phyloP scores from a whole-genome alignment of 257 asterid genomes.

The Knoxia roxburghii region DNA sequence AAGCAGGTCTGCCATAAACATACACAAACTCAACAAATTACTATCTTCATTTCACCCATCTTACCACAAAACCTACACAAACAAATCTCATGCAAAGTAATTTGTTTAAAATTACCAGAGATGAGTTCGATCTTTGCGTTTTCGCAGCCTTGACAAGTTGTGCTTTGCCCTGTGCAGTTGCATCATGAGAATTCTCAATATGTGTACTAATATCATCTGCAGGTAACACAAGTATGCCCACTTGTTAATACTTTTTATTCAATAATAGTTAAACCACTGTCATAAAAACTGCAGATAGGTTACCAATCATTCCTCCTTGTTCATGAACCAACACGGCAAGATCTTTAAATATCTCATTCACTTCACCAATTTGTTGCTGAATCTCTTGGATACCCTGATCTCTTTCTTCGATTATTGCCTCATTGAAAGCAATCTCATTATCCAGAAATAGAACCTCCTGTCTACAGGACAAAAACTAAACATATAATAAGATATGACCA shows the following conservation, averaged over 20 bases:
- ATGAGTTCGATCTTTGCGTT: conserved; percentile 83
- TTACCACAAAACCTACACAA: too few relatives aligned
- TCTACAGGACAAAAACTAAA: conserved; percentile 39
- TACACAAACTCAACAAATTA: not conserved
- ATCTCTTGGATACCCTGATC: conserved; percentile 93
- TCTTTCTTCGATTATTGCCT: conserved; percentile 92
- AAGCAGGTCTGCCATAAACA: conserved; percentile 71
- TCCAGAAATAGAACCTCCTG: conserved; percentile 78
- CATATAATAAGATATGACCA: too few relatives aligned
- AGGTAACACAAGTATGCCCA: not conserved
- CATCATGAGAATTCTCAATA: conserved; percentile 72
- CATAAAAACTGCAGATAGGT: conserved; percentile 8
- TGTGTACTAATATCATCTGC: conserved; percentile 84
- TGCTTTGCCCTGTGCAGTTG: conserved; percentile 77
- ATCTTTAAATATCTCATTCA: conserved; percentile 91
- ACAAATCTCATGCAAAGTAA: too few relatives aligned
- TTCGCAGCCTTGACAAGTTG: conserved; percentile 88
- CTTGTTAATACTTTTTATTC: conserved; percentile 5
- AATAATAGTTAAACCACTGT: too few relatives aligned
- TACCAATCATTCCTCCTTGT: conserved; percentile 94
- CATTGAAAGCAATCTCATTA: conserved; percentile 85
- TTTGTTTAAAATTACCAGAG: conserved; percentile 59
- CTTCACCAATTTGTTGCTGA: conserved; percentile 93
- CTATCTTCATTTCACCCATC: too few relatives aligned
- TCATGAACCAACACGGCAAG: conserved; percentile 84